Base-by-base conservation (phyloP, 2,329 filamentous ascomycete genomes). In the Sphaerostilbella broomeana region DNA sequence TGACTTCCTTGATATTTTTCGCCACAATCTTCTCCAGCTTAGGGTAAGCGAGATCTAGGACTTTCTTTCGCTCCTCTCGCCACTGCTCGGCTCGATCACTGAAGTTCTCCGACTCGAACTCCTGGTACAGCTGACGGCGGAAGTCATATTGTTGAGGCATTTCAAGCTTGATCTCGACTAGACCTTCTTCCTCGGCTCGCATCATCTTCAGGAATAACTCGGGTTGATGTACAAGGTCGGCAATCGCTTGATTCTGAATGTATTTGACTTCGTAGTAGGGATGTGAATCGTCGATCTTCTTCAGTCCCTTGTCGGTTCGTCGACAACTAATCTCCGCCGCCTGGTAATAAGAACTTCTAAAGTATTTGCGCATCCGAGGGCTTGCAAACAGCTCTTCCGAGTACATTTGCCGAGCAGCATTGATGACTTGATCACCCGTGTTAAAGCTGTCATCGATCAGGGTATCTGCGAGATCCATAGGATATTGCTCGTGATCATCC, bases 201-300 rank as follows among this genome's bases (percentile, higher is more conserved):
- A 97, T 79, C 92, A 98, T 98, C 64, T 94, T 90, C 40, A 98
- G 68, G 59, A 92, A 98, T 18, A 95, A 70, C 48, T 95, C 89
- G 1, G 92, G 92, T 38, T 85, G 81, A 37, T 80, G 78, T 3
- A 87, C 84, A 43, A 97, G 76, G 49, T 92, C 84, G 28, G 71
- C 69, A 45, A 95, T 84, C 6, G 86, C 85, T 61, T 95, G 89
- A 52, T 92, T 88, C 48, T 87, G 80, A 15, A 98, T 72, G 53
- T 98, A 98, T 62, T 98, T 95, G 68, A 98, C 86, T 61, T 97
- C 92, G 58, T 97, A 97, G 62, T 94, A 97, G 0, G 88, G 87
- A 55, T 97, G 89, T 17, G 92, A 81, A 46, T 97, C 90, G 52
- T 95, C 89, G 51, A 98, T 97, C 55, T 86, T 86, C 42, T 86